Percentiles rank a stretch among this genome's conserved stretches.
phyloP scores from a whole-genome alignment of 176 grass and related monocot genomes.

The Lolium perenne region DNA sequence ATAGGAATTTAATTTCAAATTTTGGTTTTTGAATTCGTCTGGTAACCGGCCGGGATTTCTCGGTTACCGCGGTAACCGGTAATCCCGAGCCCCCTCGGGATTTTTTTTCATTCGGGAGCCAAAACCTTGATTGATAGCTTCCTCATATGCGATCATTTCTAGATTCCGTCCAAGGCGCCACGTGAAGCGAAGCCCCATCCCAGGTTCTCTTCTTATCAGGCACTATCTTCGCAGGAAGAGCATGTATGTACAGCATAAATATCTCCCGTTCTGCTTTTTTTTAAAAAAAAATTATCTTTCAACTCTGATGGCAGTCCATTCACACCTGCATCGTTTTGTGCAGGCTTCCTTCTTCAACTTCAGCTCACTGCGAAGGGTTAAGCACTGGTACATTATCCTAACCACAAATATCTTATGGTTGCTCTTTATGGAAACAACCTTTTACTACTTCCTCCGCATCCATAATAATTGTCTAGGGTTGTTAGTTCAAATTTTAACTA shows the following conservation, averaged over 20 bases:
- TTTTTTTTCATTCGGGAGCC: no score
- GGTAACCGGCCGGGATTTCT: no score
- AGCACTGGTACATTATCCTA: conserved; percentile 3
- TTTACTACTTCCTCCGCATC: background rate
- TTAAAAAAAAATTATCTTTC: background rate
- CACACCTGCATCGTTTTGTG: conserved; percentile 2
- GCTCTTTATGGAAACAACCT: background rate
- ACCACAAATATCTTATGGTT: background rate
- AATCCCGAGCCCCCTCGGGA: no score
- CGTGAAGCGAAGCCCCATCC: conserved; percentile 11
- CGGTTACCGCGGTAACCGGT: no score
- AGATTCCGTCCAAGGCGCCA: conserved; percentile 7
- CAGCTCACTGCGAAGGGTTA: background rate
- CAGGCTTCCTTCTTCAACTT: conserved; percentile 18
- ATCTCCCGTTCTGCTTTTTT: background rate
- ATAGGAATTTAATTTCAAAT: no score
- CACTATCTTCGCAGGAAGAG: conserved; percentile 7
- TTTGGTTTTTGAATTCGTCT: no score
- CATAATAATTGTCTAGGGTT: no score
- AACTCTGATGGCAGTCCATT: background rate
- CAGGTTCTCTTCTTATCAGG: background rate
- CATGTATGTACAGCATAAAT: background rate
- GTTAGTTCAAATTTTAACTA: no score
- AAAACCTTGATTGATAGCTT: background rate
- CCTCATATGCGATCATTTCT: background rate